Conservation (phyloP, 192 early-diverging fungal genomes). For the Geosiphon pyriformis region DNA sequence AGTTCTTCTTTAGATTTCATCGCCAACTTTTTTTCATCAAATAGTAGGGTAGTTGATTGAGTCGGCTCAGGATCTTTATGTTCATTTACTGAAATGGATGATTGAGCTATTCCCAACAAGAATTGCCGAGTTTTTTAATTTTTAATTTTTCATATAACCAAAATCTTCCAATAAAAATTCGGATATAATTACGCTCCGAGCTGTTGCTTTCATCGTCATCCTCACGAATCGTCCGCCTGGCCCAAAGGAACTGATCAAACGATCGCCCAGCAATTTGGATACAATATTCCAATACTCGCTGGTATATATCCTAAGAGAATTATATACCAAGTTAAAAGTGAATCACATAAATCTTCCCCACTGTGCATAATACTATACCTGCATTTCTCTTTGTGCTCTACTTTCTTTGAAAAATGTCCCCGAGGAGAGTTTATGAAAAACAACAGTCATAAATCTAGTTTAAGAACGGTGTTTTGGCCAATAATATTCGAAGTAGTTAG, state of each 20-base stretch:
- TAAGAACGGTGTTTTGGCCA: conserved; percentile 10
- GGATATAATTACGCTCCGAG: conserved; percentile 30
- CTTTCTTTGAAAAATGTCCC: conserved; percentile 56
- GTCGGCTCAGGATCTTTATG: conserved; percentile 2
- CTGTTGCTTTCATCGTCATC: conserved; percentile 31
- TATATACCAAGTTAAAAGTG: background rate
- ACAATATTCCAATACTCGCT: conserved; percentile 65
- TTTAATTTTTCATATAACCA: too few relatives aligned
- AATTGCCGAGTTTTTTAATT: too few relatives aligned
- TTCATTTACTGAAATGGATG: background rate
- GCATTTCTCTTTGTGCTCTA: conserved; percentile 51
- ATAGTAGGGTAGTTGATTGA: background rate
- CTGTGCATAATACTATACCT: conserved; percentile 25
- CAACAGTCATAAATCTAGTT: conserved; percentile 47
- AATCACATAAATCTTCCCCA: background rate
- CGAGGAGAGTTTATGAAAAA: conserved; percentile 45
- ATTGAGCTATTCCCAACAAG: too few relatives aligned
- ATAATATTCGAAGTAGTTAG: background rate
- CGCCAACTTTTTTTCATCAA: conserved; percentile 32
- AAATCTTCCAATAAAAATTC: background rate
- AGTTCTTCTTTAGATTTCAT: conserved; percentile 60
- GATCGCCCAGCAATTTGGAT: conserved; percentile 69
- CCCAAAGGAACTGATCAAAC: conserved; percentile 68
- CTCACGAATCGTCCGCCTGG: conserved; percentile 42
- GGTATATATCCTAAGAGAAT: conserved; percentile 39